Percentiles rank a stretch among this genome's conserved stretches.
Conservation (phyloP, 1,284 basidiomycete genomes). For the Puccinia novopanici region DNA sequence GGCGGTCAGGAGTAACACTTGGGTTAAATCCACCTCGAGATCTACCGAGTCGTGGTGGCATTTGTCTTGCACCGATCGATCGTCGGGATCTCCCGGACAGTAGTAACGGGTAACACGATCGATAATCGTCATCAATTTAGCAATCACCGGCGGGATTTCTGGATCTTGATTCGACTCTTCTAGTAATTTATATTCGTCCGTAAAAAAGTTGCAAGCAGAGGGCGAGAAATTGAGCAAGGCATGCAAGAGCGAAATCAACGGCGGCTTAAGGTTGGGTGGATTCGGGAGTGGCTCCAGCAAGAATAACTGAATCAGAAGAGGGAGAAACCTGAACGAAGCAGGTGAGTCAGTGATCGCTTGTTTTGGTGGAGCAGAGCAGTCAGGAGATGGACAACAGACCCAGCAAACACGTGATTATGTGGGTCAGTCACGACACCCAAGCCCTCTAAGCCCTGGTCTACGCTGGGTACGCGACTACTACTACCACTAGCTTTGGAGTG, state of each 20-base stretch:
- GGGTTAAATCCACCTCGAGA: slow-evolving; percentile 39
- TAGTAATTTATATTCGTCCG: neutral
- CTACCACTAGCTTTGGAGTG: slow-evolving; percentile 14
- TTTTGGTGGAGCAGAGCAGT: no score
- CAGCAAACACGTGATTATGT: slow-evolving; percentile 33
- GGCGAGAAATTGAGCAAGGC: slow-evolving; percentile 43
- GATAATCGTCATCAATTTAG: slow-evolving; percentile 22
- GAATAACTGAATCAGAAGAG: slow-evolving; percentile 33
- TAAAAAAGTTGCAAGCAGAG: slow-evolving; percentile 12
- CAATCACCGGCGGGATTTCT: slow-evolving; percentile 29
- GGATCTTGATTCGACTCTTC: neutral
- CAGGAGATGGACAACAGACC: slow-evolving; percentile 13
- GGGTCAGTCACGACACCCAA: slow-evolving; percentile 18
- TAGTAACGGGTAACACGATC: slow-evolving; percentile 37
- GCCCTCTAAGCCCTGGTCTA: neutral
- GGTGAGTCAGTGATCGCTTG: neutral
- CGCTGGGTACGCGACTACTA: neutral
- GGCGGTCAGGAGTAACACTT: slow-evolving; percentile 32
- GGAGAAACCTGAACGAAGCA: slow-evolving; percentile 29
- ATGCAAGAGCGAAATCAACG: slow-evolving; percentile 35
- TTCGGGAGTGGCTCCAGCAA: slow-evolving; percentile 3
- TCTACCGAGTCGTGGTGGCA: slow-evolving; percentile 31
- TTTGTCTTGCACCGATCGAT: slow-evolving; percentile 5
- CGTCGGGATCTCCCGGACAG: slow-evolving; percentile 35
- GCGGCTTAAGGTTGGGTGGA: slow-evolving; percentile 35